Conservation (phyloP, 352 stramenopile species). For the Thraustochytrium sp. region DNA sequence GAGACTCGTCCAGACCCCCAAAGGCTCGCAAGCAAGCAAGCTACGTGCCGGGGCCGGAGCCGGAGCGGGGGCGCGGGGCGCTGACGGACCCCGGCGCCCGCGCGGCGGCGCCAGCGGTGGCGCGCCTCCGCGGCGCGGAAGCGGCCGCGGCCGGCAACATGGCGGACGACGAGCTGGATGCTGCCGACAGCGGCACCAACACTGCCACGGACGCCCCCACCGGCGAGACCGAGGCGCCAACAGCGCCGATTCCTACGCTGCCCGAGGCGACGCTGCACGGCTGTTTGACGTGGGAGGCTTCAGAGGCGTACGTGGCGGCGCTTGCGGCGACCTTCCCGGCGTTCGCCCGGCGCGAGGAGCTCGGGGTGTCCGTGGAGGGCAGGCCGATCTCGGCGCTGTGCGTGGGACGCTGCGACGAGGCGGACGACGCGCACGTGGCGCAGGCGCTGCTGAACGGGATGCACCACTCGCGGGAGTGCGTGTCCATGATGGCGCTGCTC, state of each 20-base stretch:
- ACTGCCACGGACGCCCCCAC: no score
- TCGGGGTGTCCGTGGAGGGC: slow-evolving; percentile 31
- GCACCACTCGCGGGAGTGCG: slow-evolving; percentile 38
- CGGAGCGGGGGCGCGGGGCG: no score
- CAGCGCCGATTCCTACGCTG: background rate
- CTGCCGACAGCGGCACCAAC: no score
- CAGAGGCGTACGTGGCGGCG: background rate
- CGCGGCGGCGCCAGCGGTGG: no score
- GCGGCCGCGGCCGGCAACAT: no score
- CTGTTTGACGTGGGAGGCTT: background rate
- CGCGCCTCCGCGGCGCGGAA: no score
- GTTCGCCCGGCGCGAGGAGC: background rate
- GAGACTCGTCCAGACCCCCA: no score
- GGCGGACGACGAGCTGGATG: no score
- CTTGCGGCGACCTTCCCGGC: background rate
- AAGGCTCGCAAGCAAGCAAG: no score
- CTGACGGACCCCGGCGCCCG: no score
- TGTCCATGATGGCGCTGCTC: slow-evolving; percentile 31
- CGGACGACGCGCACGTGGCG: background rate
- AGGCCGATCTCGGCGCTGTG: slow-evolving; percentile 22
- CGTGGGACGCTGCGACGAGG: background rate
- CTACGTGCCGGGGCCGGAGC: no score
- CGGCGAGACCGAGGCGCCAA: no score
- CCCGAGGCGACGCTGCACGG: background rate
- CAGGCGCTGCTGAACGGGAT: slow-evolving; percentile 35